phyloP scores from a whole-genome alignment of 306 rosid species.

The Gleditsia sinensis region DNA sequence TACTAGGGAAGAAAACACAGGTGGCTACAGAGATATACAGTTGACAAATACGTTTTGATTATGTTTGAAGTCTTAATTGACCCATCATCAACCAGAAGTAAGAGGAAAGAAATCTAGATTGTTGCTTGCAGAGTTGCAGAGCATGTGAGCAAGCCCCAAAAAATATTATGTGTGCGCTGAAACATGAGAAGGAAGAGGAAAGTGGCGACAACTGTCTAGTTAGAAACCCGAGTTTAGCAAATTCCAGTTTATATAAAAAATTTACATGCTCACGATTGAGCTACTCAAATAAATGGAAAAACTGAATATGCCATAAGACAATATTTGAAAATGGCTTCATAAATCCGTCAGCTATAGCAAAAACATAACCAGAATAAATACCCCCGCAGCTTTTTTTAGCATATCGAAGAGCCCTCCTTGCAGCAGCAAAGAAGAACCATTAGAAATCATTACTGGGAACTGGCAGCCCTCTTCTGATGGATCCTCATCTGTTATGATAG shows the following conservation, averaged over 20 bases:
- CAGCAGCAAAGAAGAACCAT: constrained; percentile 36
- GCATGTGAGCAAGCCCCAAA: neutral
- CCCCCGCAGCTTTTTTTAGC: constrained; percentile 29
- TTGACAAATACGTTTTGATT: neutral
- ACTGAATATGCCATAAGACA: constrained; percentile 1
- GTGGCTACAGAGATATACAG: too few relatives aligned
- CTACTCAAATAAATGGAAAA: neutral
- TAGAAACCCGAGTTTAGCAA: neutral
- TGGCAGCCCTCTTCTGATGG: constrained; percentile 70
- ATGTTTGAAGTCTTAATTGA: too few relatives aligned
- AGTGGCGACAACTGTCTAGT: neutral
- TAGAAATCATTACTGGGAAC: constrained; percentile 72
- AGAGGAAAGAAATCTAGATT: neutral
- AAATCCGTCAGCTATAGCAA: constrained; percentile 31
- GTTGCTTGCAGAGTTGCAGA: too few relatives aligned
- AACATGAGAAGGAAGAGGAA: constrained; percentile 3
- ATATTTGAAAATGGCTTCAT: neutral
- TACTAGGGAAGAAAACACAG: too few relatives aligned
- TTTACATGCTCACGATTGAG: constrained; percentile 10
- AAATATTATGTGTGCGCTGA: neutral
- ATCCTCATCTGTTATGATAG: constrained; percentile 54
- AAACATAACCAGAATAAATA: constrained; percentile 43
- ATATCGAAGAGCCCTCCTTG: constrained; percentile 24
- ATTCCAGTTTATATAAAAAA: neutral
- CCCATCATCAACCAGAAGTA: too few relatives aligned